These are phyloP conservation scores for Plasmodium reichenowi DNA, from an alignment of 169 alveolate species.

Conservation along the genomic window DNA sequence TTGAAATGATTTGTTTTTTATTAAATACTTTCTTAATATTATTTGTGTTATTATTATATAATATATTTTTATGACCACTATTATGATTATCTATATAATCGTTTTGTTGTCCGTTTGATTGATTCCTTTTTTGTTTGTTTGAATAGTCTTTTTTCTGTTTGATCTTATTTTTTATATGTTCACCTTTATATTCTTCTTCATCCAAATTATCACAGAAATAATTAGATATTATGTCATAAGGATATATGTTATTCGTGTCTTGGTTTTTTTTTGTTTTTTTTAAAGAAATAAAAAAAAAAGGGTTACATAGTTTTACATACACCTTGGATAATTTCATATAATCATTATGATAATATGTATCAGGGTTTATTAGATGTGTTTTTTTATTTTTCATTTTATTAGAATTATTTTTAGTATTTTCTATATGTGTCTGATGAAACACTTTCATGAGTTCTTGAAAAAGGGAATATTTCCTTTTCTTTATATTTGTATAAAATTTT, in stretches of 20 bases:
- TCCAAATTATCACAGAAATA: slow-evolving; percentile 12
- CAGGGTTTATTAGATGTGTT: not conserved
- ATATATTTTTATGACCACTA: not conserved
- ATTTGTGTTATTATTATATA: not conserved
- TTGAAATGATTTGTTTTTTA: not conserved
- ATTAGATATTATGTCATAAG: slow-evolving; percentile 20
- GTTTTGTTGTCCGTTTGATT: too few relatives aligned
- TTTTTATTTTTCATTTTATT: not conserved
- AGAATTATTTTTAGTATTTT: not conserved
- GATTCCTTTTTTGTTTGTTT: not conserved
- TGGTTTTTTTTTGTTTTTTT: not conserved
- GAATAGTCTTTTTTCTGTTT: too few relatives aligned
- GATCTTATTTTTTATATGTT: not conserved
- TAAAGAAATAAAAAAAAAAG: not conserved
- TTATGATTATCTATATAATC: not conserved
- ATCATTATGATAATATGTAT: not conserved
- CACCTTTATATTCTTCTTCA: not conserved
- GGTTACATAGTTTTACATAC: slow-evolving; percentile 21
- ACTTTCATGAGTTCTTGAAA: slow-evolving; percentile 16
- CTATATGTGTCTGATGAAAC: not conserved
- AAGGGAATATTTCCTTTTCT: slow-evolving; percentile 13
- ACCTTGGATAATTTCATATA: not conserved
- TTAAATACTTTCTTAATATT: not conserved
- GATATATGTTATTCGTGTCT: not conserved
- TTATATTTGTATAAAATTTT: not conserved